Conservation (phyloP, 768 basidiomycete species). For the Porphyrellus cyaneotinctus region DNA sequence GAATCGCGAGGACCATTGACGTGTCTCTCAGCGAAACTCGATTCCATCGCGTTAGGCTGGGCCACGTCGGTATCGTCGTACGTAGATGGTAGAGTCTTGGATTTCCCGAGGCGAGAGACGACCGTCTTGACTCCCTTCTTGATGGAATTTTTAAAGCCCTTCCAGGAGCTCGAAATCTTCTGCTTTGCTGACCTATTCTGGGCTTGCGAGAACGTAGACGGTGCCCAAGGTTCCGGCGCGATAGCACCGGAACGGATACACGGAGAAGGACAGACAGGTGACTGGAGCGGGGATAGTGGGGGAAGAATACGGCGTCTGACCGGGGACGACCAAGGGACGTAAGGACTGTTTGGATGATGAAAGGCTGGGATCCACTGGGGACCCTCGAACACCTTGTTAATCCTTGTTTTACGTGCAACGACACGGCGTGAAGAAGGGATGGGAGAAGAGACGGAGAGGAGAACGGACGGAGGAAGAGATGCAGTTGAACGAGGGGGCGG, state of each 20-base stretch:
- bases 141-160: slow-evolving; percentile 32
- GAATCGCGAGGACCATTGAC: slow-evolving; percentile 21
- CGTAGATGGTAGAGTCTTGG: slow-evolving; percentile 10
- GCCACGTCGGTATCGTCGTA: slow-evolving; percentile 6
- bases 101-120: slow-evolving; percentile 15
- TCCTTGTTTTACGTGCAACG: slow-evolving; percentile 13
- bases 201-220: slow-evolving; percentile 17
- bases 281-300: slow-evolving; percentile 26
- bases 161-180: slow-evolving; percentile 26
- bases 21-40: slow-evolving; percentile 3
- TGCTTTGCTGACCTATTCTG: slow-evolving; percentile 19
- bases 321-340: slow-evolving; percentile 46
- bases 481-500: not conserved
- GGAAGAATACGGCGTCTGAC: slow-evolving; percentile 41
- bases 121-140: slow-evolving; percentile 23
- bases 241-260: slow-evolving; percentile 37
- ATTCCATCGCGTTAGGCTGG: slow-evolving; percentile 4
- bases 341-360: slow-evolving; percentile 53
- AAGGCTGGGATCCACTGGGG: slow-evolving; percentile 36
- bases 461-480: not conserved
- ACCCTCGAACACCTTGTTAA: slow-evolving; percentile 25
- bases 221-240: slow-evolving; percentile 40
- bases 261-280: slow-evolving; percentile 34
- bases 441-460: slow-evolving; percentile 19
- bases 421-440: slow-evolving; percentile 13